Conservation (phyloP, 352 stramenopile species). For the Globisporangium splendens region DNA sequence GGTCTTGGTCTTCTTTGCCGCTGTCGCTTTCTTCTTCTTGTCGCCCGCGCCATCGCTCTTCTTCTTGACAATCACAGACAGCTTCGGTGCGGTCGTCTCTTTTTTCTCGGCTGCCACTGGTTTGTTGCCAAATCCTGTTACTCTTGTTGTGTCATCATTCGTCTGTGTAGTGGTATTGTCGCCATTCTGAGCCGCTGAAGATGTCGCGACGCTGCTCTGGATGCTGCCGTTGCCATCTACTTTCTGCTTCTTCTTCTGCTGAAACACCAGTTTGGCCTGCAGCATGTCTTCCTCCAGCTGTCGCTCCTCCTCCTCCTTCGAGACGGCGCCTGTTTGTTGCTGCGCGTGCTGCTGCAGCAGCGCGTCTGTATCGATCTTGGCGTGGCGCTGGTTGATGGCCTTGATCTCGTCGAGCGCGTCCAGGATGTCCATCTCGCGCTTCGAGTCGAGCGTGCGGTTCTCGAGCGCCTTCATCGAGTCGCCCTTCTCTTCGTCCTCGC, state of each 20-base stretch:
- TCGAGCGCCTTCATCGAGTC: constrained; percentile 98
- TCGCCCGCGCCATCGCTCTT: constrained; percentile 19
- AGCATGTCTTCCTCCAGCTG: constrained; percentile 46
- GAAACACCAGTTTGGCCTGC: constrained; percentile 56
- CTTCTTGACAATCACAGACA: constrained; percentile 34
- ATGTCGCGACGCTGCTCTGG: too few species aligned
- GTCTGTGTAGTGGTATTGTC: constrained; percentile 11
- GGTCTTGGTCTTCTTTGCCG: constrained; percentile 3
- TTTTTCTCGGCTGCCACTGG: too few species aligned
- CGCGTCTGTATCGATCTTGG: constrained; percentile 86
- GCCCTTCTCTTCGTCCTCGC: constrained; percentile 91
- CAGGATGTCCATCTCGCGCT: constrained; percentile 98
- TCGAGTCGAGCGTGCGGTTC: constrained; percentile 97
- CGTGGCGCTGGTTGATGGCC: constrained; percentile 94
- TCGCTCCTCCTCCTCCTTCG: constrained; percentile 39
- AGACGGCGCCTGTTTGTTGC: constrained; percentile 9
- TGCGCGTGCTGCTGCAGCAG: constrained; percentile 59
- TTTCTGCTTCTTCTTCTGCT: constrained; percentile 43
- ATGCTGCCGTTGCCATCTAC: constrained; percentile 7
- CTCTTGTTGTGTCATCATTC: not conserved
- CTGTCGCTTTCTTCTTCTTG: constrained; percentile 26
- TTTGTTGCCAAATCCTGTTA: not conserved
- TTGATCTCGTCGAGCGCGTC: constrained; percentile 99
- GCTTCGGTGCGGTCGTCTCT: not conserved
- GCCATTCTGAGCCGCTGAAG: constrained; percentile 6